Percentiles rank a stretch among this genome's conserved stretches.
These are phyloP conservation scores for Rhodotorula taiwanensis DNA, from an alignment of 768 basidiomycete genomes.

Conservation along the genomic window DNA sequence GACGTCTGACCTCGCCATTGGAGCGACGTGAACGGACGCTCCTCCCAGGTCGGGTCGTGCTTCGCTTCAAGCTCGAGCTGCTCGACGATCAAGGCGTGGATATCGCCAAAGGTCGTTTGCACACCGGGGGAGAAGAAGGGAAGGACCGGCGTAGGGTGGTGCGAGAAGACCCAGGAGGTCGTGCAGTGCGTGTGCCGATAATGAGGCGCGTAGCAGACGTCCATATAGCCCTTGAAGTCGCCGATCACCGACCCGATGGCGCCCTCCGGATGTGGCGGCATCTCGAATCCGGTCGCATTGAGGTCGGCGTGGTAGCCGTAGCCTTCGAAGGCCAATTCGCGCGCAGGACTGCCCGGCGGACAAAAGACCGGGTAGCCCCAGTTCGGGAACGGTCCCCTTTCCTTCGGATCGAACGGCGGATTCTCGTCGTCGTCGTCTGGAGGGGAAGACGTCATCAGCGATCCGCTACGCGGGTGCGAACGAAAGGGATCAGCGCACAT, in stretches of 20 bases:
- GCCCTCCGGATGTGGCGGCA: conserved; percentile 21
- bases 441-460: background rate
- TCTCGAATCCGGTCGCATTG: conserved; percentile 30
- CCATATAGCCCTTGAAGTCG: conserved; percentile 37
- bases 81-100: conserved; percentile 41
- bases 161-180: conserved; percentile 38
- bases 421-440: conserved; percentile 26
- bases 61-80: conserved; percentile 40
- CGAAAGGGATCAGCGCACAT: conserved; percentile 16
- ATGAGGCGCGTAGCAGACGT: conserved; percentile 40
- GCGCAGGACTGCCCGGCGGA: conserved; percentile 34
- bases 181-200: conserved; percentile 41
- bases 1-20: conserved; percentile 50
- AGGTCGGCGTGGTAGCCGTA: conserved; percentile 35
- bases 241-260: conserved; percentile 34
- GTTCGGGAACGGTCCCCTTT: conserved; percentile 31
- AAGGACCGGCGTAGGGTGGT: conserved; percentile 36
- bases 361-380: conserved; percentile 40
- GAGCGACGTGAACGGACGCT: conserved; percentile 45
- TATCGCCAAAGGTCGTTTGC: conserved; percentile 38
- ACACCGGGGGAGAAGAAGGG: conserved; percentile 41
- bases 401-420: conserved; percentile 31
- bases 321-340: conserved; percentile 31
- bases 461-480: too few species aligned
- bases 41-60: conserved; percentile 45